phyloP scores from a whole-genome alignment of 805 yeast genomes.

The Candida yuanshanica region DNA sequence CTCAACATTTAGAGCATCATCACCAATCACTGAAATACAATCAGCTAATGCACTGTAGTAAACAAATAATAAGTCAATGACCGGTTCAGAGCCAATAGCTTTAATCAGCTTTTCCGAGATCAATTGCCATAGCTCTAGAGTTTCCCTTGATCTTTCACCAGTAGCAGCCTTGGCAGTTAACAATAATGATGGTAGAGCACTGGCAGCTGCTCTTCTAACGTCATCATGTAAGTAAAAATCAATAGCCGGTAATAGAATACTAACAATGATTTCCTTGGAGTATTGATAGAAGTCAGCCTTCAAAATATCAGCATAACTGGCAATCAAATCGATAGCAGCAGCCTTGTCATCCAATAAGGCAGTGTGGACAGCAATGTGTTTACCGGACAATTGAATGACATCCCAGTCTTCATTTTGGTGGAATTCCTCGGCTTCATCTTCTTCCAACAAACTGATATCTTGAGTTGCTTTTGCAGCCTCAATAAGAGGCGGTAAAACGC shows the following conservation, averaged over 20 bases:
- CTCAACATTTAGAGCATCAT: slow-evolving; percentile 46
- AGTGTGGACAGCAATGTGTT: slow-evolving; percentile 91
- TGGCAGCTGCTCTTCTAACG: slow-evolving; percentile 87
- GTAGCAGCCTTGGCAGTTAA: slow-evolving; percentile 50
- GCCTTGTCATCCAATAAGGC: slow-evolving; percentile 93
- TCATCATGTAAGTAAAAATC: slow-evolving; percentile 92
- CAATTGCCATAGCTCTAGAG: slow-evolving; percentile 65
- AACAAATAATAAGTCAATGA: slow-evolving; percentile 73
- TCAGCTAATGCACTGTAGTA: slow-evolving; percentile 69
- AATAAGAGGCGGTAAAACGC: slow-evolving; percentile 85
- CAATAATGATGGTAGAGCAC: slow-evolving; percentile 72
- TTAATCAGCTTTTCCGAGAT: slow-evolving; percentile 62
- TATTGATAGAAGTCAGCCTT: slow-evolving; percentile 80
- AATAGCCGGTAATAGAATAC: slow-evolving; percentile 80
- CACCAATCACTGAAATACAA: slow-evolving; percentile 63
- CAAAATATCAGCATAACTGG: slow-evolving; percentile 78
- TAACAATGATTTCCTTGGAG: slow-evolving; percentile 70
- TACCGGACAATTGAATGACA: slow-evolving; percentile 84
- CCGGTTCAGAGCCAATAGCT: slow-evolving; percentile 71
- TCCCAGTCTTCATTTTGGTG: slow-evolving; percentile 93
- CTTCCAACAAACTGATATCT: slow-evolving; percentile 81
- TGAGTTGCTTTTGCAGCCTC: slow-evolving; percentile 85
- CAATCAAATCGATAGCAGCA: slow-evolving; percentile 81
- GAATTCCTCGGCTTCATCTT: slow-evolving; percentile 80
- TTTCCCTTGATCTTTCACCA: slow-evolving; percentile 48